Evolutionary conservation across 768 basidiomycete species (phyloP).

Genomic region (Termitomyces sp.): DNA sequence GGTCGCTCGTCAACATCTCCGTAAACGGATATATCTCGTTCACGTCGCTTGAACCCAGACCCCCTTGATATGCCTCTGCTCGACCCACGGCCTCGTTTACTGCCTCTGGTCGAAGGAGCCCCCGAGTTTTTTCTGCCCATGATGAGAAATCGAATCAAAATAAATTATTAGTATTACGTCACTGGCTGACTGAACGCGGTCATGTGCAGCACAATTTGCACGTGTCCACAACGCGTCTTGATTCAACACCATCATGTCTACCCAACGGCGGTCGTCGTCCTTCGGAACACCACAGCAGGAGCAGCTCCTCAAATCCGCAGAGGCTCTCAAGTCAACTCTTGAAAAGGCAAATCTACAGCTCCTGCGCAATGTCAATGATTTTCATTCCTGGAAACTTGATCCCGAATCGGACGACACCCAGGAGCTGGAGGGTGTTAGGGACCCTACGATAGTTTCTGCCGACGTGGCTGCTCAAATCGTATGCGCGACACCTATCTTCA

Average conservation of each 20-base stretch:
- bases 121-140: slow-evolving; percentile 42
- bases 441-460: slow-evolving; percentile 53
- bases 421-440: slow-evolving; percentile 31
- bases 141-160: background rate
- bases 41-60: slow-evolving; percentile 12
- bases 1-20: slow-evolving; percentile 40
- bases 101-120: slow-evolving; percentile 25
- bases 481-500: slow-evolving; percentile 17
- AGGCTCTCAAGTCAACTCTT: slow-evolving; percentile 27
- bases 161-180: background rate
- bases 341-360: slow-evolving; percentile 35
- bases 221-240: slow-evolving; percentile 4
- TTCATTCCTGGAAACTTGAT: slow-evolving; percentile 32
- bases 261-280: slow-evolving; percentile 9
- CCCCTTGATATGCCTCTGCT: slow-evolving; percentile 19
- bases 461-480: slow-evolving; percentile 63
- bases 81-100: slow-evolving; percentile 27
- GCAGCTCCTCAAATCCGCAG: slow-evolving; percentile 28
- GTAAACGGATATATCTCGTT: slow-evolving; percentile 8
- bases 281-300: slow-evolving; percentile 28
- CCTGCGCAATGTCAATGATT: slow-evolving; percentile 29
- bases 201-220: background rate
- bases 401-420: slow-evolving; percentile 32
- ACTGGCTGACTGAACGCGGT: background rate
- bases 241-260: background rate